A percentile compares a stretch with the other conserved stretches of the same genome.
Conservation (phyloP, 768 basidiomycete species). For the Podaxis sp. region DNA sequence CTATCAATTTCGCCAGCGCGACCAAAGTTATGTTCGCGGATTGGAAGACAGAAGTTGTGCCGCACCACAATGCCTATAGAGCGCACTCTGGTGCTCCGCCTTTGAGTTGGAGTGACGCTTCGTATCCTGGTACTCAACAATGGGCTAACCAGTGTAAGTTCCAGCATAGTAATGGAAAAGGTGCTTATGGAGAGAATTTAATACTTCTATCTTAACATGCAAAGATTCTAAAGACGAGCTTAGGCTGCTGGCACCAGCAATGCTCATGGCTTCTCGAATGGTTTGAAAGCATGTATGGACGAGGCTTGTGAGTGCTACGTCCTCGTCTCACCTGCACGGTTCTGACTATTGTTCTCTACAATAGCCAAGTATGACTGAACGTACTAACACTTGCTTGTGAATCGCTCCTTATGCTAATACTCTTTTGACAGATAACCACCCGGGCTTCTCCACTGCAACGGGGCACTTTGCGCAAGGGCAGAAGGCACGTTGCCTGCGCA, state of each 20-base stretch:
- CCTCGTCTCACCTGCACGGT: background rate
- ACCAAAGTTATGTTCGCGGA: background rate
- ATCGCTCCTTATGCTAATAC: background rate
- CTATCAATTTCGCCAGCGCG: background rate
- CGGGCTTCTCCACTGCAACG: conserved; percentile 18
- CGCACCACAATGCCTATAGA: conserved; percentile 55
- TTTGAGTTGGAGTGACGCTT: conserved; percentile 58
- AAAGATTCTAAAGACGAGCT: background rate
- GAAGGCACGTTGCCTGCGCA: conserved; percentile 44
- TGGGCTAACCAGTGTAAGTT: conserved; percentile 69
- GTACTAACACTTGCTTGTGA: background rate
- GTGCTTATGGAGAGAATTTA: conserved; percentile 53
- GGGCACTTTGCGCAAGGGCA: conserved; percentile 28
- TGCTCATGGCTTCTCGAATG: conserved; percentile 36
- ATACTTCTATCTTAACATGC: background rate
- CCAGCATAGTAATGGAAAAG: conserved; percentile 60
- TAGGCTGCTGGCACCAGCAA: conserved; percentile 57
- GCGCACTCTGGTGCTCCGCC: conserved; percentile 56
- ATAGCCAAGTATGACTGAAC: background rate
- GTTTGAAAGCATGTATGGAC: conserved; percentile 56
- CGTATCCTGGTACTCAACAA: conserved; percentile 58
- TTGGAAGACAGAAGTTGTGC: background rate
- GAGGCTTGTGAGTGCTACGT: conserved; percentile 51
- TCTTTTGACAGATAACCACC: conserved; percentile 17
- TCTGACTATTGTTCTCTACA: background rate